Conservation (phyloP, 495 filamentous ascomycete genomes). For the Aspergillus mulundensis region DNA sequence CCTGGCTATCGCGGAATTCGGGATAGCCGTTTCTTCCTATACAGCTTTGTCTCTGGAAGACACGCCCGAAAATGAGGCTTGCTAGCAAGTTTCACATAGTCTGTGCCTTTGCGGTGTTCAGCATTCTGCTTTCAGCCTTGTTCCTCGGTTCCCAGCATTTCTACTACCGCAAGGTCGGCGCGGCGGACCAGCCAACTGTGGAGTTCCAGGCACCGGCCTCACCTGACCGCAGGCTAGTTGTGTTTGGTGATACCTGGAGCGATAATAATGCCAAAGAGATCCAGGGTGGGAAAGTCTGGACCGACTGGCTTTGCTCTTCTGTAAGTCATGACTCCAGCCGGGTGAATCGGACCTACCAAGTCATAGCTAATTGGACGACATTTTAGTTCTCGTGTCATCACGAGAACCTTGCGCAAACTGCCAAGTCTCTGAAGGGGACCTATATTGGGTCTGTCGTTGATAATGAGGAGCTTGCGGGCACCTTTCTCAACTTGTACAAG, state of each 20-base stretch:
- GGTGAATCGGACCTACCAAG: background rate
- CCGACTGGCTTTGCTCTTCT: conserved; percentile 42
- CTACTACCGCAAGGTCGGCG: conserved; percentile 23
- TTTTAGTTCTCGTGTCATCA: conserved; percentile 42
- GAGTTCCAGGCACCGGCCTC: conserved; percentile 21
- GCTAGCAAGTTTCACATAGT: conserved; percentile 35
- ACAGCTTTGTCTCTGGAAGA: conserved; percentile 12
- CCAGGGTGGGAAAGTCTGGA: conserved; percentile 38
- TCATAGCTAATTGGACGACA: conserved; percentile 2
- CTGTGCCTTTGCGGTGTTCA: conserved; percentile 29
- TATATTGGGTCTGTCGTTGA: conserved; percentile 42
- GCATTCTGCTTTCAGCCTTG: conserved; percentile 34
- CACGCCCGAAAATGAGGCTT: conserved; percentile 24
- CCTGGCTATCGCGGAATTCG: background rate
- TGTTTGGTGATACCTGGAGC: conserved; percentile 51
- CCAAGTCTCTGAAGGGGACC: conserved; percentile 25
- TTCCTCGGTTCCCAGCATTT: conserved; percentile 26
- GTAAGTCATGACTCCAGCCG: conserved; percentile 22
- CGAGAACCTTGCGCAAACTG: conserved; percentile 42
- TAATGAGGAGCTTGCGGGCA: conserved; percentile 27
- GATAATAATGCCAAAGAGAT: conserved; percentile 37
- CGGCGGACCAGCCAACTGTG: conserved; percentile 12
- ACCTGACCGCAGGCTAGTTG: conserved; percentile 38
- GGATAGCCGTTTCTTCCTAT: conserved; percentile 12
- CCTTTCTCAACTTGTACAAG: conserved; percentile 25